Evolutionary conservation across 1,139 yeast genomes (phyloP).

Genomic region (Geotrichum australiense): DNA sequence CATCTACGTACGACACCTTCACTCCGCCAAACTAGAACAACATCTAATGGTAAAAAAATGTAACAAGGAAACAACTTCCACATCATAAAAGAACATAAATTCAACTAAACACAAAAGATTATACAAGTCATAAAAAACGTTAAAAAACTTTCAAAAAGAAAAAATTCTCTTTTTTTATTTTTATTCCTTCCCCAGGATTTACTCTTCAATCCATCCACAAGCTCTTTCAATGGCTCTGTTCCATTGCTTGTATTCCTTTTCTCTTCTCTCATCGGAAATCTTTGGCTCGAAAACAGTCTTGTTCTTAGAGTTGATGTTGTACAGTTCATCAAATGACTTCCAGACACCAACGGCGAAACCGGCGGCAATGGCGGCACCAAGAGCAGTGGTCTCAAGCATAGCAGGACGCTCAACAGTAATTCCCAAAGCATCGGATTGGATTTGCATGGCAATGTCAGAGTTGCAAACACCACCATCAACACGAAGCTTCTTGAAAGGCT

Average conservation of each 20-base stretch:
- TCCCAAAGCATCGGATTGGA: conserved; percentile 85
- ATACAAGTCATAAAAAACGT: no score
- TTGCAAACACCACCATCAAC: conserved; percentile 97
- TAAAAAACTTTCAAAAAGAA: no score
- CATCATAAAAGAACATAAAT: no score
- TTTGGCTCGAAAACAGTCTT: conserved; percentile 49
- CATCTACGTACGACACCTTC: no score
- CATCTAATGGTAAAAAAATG: no score
- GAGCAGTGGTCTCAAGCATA: conserved; percentile 85
- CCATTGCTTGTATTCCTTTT: conserved; percentile 69
- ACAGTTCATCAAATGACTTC: conserved; percentile 64
- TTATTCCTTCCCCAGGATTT: no score
- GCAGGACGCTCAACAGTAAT: conserved; percentile 75
- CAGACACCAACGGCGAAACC: conserved; percentile 76
- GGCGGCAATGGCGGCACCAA: conserved; percentile 95
- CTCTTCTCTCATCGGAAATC: conserved; percentile 53
- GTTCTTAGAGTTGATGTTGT: conserved; percentile 33
- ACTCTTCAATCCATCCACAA: conserved; percentile 54
- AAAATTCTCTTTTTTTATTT: no score
- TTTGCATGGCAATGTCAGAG: conserved; percentile 86
- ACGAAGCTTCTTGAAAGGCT: conserved; percentile 42
- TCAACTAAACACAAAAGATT: no score
- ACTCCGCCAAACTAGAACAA: no score
- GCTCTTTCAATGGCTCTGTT: conserved; percentile 74
- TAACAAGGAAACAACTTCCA: no score